phyloP scores from a whole-genome alignment of 2,329 filamentous ascomycete species.

The Pyrenochaeta sp. region DNA sequence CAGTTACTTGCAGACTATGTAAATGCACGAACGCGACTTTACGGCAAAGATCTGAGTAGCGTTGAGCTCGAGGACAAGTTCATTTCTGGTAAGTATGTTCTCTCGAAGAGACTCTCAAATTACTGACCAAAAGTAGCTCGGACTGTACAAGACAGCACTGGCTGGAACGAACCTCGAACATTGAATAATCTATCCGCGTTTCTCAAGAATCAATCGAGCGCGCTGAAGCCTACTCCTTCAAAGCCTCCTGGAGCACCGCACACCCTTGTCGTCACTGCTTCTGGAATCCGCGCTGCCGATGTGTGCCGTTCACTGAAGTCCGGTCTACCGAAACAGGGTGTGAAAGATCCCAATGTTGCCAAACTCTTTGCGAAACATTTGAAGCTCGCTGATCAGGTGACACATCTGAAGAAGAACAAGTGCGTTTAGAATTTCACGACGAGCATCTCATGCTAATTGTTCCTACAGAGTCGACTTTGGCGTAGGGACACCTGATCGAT shows the following conservation, averaged over 20 bases:
- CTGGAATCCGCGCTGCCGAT: conserved; percentile 86
- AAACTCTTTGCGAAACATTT: conserved; percentile 99
- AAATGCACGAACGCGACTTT: conserved; percentile 77
- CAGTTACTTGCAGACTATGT: conserved; percentile 85
- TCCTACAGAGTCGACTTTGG: conserved; percentile 77
- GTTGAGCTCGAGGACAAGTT: conserved; percentile 86
- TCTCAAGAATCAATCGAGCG: conserved; percentile 70
- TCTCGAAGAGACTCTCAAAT: neutral
- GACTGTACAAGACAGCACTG: conserved; percentile 80
- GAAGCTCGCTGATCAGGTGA: conserved; percentile 86
- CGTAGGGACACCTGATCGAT: conserved; percentile 84
- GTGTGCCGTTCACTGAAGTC: conserved; percentile 80
- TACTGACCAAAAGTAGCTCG: conserved; percentile 60
- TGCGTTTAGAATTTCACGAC: conserved; percentile 45
- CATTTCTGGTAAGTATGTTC: conserved; percentile 68
- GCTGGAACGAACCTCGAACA: conserved; percentile 71
- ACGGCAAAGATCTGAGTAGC: conserved; percentile 79
- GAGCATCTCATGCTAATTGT: conserved; percentile 14
- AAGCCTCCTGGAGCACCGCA: conserved; percentile 70
- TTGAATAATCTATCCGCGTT: conserved; percentile 80
- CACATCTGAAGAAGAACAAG: conserved; percentile 72
- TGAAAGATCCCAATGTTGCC: conserved; percentile 76
- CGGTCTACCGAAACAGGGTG: conserved; percentile 42
- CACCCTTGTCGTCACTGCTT: conserved; percentile 85
- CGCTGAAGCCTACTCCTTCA: conserved; percentile 68